phyloP scores from a whole-genome alignment of 2,329 filamentous ascomycete genomes.

The Thyridium curvatum region DNA sequence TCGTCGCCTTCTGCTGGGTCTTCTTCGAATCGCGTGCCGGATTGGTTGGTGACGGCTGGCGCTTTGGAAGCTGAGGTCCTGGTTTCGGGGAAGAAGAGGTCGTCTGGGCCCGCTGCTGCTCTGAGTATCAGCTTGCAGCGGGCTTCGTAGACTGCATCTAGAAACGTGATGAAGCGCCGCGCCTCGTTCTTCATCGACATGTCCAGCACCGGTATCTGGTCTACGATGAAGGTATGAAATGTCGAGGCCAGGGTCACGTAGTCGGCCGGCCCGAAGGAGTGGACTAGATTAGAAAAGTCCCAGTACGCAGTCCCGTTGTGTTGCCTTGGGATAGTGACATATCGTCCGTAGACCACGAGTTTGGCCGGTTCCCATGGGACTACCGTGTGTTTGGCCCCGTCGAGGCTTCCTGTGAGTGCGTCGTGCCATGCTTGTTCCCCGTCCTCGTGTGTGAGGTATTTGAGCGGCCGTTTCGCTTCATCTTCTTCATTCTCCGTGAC shows the following conservation, averaged over 20 bases:
- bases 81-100: slow-evolving; percentile 69
- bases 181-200: slow-evolving; percentile 73
- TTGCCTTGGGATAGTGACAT: slow-evolving; percentile 51
- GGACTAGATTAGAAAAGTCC: slow-evolving; percentile 64
- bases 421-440: slow-evolving; percentile 19
- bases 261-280: slow-evolving; percentile 68
- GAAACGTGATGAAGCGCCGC: slow-evolving; percentile 69
- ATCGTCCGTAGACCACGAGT: slow-evolving; percentile 56
- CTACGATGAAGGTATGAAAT: slow-evolving; percentile 72
- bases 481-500: too few species aligned
- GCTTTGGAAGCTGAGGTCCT: slow-evolving; percentile 12
- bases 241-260: slow-evolving; percentile 76
- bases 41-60: slow-evolving; percentile 2
- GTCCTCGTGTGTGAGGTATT: slow-evolving; percentile 15
- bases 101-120: slow-evolving; percentile 62
- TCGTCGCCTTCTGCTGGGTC: slow-evolving; percentile 30
- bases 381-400: not conserved
- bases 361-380: slow-evolving; percentile 34
- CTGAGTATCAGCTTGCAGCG: slow-evolving; percentile 68
- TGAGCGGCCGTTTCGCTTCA: not conserved
- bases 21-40: not conserved
- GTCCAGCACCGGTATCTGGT: slow-evolving; percentile 61
- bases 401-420: not conserved
- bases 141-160: slow-evolving; percentile 79
- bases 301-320: slow-evolving; percentile 54